Base-by-base conservation (phyloP, 192 early-diverging fungal species). In the Coemansia sp. region DNA sequence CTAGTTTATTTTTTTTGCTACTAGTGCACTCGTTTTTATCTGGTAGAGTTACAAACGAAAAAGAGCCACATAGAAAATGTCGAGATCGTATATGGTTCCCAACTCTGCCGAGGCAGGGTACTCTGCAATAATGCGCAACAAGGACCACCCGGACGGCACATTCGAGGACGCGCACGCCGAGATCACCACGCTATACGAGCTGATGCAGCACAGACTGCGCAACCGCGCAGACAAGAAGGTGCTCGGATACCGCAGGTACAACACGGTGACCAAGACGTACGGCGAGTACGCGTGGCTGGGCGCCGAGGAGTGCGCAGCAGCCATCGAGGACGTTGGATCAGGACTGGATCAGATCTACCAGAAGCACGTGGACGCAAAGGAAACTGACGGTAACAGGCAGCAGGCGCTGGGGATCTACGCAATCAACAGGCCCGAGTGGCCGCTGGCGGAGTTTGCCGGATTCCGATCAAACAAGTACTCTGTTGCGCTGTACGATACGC, bases 401-500 rank as follows among this genome's bases (percentile, higher is more conserved):
- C 84, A 74, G 43, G 61, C 84, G 3, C 51, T 92, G 26, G 92
- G 90, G 7, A 82, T 95, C 39, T 94, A 91, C 85, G 78, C 91
- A 7, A 83, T 86, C 72, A 94, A 94, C 77, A 78, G 90, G 7
- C 82, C 88, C 6, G 91, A 93, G 55, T 95, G 93, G 90, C 72
- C 84, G 43, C 84, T 95, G 41, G 66, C 88, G 9, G 90, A 93
- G 67, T 78, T 86, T 46, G 92, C 83, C 1, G 84, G 88, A 18
- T 85, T 86, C 67, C 74, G 85, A n/a, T 89, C 90, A 21, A 84
- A 75, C 51, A 71, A 87, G 43, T 84, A 77, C 63, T 85, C 85
- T 8, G 92, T 95, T 4, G 89, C 94, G 0, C 83, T 98, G 26
- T 95, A 95, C 71, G 95, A 97, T 64, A 94, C 94, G 8, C 82